phyloP scores from a whole-genome alignment of 1,284 basidiomycete species.

The Phlebopus sp. region DNA sequence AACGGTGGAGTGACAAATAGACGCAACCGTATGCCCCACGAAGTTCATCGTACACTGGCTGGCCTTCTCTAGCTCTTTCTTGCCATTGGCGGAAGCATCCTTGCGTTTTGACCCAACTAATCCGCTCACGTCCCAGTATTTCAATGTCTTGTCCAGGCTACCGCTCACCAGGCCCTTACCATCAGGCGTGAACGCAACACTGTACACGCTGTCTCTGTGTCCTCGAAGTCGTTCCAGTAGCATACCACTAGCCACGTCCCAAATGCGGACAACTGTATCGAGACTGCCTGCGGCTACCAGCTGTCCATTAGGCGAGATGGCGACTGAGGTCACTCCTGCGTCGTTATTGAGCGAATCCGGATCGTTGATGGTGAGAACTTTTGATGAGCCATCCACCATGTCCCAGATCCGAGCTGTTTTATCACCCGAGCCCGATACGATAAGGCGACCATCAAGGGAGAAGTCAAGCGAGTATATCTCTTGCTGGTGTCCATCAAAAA shows the following conservation, averaged over 20 bases:
- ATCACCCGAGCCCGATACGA: slow-evolving; percentile 89
- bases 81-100: slow-evolving; percentile 38
- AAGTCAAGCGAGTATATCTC: slow-evolving; percentile 93
- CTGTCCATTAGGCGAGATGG: slow-evolving; percentile 79
- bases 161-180: slow-evolving; percentile 79
- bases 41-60: slow-evolving; percentile 74
- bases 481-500: slow-evolving; percentile 84
- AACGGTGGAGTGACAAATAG: neutral
- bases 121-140: slow-evolving; percentile 79
- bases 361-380: slow-evolving; percentile 59
- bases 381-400: slow-evolving; percentile 60
- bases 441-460: slow-evolving; percentile 74
- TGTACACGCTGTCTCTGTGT: slow-evolving; percentile 83
- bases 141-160: slow-evolving; percentile 83
- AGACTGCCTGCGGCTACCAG: slow-evolving; percentile 83
- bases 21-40: slow-evolving; percentile 79
- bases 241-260: slow-evolving; percentile 74
- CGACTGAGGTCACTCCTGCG: slow-evolving; percentile 77
- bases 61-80: slow-evolving; percentile 33
- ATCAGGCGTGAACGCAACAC: slow-evolving; percentile 87
- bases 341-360: slow-evolving; percentile 56
- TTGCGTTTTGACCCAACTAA: slow-evolving; percentile 43
- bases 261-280: slow-evolving; percentile 83
- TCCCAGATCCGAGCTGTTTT: slow-evolving; percentile 91
- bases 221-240: slow-evolving; percentile 76